A percentile compares a stretch with the other conserved stretches of the same genome.
Evolutionary conservation across 1,139 yeast species (phyloP).

Genomic region (Pichia cactophila): DNA sequence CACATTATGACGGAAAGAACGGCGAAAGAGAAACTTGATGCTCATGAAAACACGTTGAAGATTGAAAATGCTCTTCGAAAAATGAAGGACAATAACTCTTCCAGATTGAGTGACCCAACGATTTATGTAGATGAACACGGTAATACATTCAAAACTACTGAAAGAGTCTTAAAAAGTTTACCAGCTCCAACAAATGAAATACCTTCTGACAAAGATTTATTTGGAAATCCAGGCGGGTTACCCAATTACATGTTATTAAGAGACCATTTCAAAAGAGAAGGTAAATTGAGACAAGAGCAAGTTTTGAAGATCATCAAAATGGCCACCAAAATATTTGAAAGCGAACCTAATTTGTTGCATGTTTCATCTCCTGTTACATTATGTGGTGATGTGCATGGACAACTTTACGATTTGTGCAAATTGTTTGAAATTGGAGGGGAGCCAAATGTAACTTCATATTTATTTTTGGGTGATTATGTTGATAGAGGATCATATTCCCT

Average conservation of each 20-base stretch:
- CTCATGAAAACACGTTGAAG: conserved; percentile 45
- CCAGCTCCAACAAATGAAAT: conserved; percentile 59
- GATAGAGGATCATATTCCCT: conserved; percentile 91
- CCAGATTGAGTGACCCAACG: conserved; percentile 38
- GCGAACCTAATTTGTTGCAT: conserved; percentile 72
- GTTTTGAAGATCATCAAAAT: conserved; percentile 57
- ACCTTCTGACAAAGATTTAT: conserved; percentile 67
- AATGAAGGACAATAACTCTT: conserved; percentile 42
- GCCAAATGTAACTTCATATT: conserved; percentile 64
- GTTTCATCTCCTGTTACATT: conserved; percentile 94
- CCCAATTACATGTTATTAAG: conserved; percentile 70
- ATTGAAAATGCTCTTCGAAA: conserved; percentile 74
- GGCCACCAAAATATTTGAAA: conserved; percentile 60
- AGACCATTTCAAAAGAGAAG: conserved; percentile 74
- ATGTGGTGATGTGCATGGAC: conserved; percentile 97
- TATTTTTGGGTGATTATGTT: conserved; percentile 92
- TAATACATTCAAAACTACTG: conserved; percentile 51
- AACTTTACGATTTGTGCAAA: conserved; percentile 83
- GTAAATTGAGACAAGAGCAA: conserved; percentile 68
- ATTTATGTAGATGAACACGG: conserved; percentile 68
- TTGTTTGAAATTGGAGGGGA: conserved; percentile 92
- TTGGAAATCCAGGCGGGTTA: conserved; percentile 45
- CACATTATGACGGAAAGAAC: neutral
- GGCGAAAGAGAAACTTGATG: conserved; percentile 17
- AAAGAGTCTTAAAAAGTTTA: conserved; percentile 58